These are phyloP conservation scores for Quercus lobata DNA, from an alignment of 331 rosid species.

Conservation along the genomic window DNA sequence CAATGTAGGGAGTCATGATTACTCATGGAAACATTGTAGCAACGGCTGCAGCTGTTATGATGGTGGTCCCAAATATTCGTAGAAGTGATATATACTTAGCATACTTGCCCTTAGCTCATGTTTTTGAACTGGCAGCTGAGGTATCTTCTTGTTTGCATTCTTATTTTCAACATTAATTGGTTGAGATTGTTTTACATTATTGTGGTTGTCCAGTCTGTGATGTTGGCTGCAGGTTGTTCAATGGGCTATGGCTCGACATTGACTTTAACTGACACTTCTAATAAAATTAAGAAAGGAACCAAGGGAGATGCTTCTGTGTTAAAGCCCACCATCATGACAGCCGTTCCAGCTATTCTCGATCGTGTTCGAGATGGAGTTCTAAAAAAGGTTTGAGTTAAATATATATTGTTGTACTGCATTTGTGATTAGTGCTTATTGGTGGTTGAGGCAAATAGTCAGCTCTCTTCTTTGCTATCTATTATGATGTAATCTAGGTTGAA, in stretches of 20 bases:
- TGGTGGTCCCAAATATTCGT: slow-evolving; percentile 59
- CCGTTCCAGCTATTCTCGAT: slow-evolving; percentile 93
- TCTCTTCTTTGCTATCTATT: slow-evolving; percentile 14
- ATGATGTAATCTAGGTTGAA: slow-evolving; percentile 52
- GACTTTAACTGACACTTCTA: slow-evolving; percentile 84
- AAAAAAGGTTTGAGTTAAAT: slow-evolving; percentile 53
- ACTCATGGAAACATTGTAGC: slow-evolving; percentile 90
- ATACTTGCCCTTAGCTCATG: slow-evolving; percentile 92
- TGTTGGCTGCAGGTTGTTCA: slow-evolving; percentile 67
- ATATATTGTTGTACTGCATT: not conserved
- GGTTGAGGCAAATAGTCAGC: not conserved
- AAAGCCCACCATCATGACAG: slow-evolving; percentile 75
- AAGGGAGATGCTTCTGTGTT: slow-evolving; percentile 75
- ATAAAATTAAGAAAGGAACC: slow-evolving; percentile 82
- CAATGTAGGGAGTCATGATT: slow-evolving; percentile 86
- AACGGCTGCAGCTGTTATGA: slow-evolving; percentile 71
- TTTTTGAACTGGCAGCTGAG: slow-evolving; percentile 94
- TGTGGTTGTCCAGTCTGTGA: slow-evolving; percentile 67
- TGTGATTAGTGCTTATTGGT: not conserved
- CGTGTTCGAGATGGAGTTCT: slow-evolving; percentile 83
- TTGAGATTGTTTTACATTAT: slow-evolving; percentile 20
- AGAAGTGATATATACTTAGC: slow-evolving; percentile 75
- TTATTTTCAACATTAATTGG: slow-evolving; percentile 1
- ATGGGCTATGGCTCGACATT: slow-evolving; percentile 76
- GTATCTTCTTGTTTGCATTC: slow-evolving; percentile 27